Base-by-base conservation (phyloP, 2,329 filamentous ascomycete species). In the Tolypocladium tundrense region DNA sequence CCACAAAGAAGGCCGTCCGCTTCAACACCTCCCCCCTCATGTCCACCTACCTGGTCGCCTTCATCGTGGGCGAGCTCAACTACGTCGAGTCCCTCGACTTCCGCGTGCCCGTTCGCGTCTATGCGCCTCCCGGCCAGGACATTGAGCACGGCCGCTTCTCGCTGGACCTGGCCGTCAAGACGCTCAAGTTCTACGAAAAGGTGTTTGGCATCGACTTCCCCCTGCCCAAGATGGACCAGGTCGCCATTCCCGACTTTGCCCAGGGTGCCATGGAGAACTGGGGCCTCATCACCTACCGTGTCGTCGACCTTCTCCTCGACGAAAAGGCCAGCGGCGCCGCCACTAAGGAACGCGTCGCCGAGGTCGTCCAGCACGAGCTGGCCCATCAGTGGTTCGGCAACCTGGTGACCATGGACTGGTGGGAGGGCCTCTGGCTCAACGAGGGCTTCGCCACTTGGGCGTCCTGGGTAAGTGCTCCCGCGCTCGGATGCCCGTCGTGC, bases 351-450 rank as follows among this genome's bases (percentile, higher is more conserved):
- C 87, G 92, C 43, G 90, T 97, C 57, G 93, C 93, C 56, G 93
- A 97, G 73, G 91, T 94, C 45, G 93, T 97, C 35, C 92, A 97
- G 79, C 93, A 97, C 76, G 93, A 97, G 73, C 79, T 97, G 69
- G 93, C 93, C 45, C 93, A 97, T 75, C 93, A 97, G 74, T 97
- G 93, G 93, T 97, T 97, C 69, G 93, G 93, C 62, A 97, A 97
- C 76, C 77, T 97, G 56, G 93, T 97, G 35, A 97, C 93, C 56
- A 97, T 97, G 91, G 91, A 96, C 72, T 97, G 95, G 81, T 97
- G 93, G 93, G 91, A 97, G 73, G 93, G 92, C 57, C 78, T 97
- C 9, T 97, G 93, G 93, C 83, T 97, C 57, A 97, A 97, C 72
- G 91, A 96, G 72, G 91, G 91, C 43, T 96, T 96, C 67, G 91